phyloP scores from a whole-genome alignment of 371 early-diverging fungal species.

The Actinomucor elegans region DNA sequence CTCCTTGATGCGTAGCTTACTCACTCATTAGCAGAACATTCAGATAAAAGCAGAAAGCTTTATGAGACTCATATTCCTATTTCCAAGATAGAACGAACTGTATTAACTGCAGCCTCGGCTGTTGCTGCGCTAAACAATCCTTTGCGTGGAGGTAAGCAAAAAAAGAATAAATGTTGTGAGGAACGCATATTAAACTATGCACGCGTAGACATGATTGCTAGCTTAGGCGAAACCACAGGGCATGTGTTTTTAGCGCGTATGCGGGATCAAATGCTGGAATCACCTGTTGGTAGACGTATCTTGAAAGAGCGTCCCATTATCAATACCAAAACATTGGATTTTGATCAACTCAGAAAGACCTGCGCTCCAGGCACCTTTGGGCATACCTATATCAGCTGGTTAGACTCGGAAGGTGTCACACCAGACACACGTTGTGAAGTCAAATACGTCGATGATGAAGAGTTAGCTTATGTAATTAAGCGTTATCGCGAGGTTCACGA shows the following conservation, averaged over 20 bases:
- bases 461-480: conserved; percentile 91
- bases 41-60: conserved; percentile 20
- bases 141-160: conserved; percentile 67
- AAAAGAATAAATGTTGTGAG: not conserved
- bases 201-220: conserved; percentile 83
- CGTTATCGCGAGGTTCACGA: conserved; percentile 95
- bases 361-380: conserved; percentile 83
- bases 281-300: conserved; percentile 78
- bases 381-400: conserved; percentile 76
- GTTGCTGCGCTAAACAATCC: conserved; percentile 79
- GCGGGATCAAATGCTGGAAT: conserved; percentile 78
- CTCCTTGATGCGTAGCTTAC: too few relatives aligned
- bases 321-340: conserved; percentile 62
- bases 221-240: conserved; percentile 90
- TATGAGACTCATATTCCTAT: conserved; percentile 60
- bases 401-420: conserved; percentile 76
- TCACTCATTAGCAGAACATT: too few relatives aligned
- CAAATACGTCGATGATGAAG: conserved; percentile 83
- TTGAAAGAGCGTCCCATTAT: conserved; percentile 81
- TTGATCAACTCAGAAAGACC: conserved; percentile 60
- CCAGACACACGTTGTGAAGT: conserved; percentile 86
- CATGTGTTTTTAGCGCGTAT: conserved; percentile 61
- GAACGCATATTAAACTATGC: not conserved
- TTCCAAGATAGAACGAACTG: conserved; percentile 52
- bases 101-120: conserved; percentile 77